phyloP scores from a whole-genome alignment of 306 rosid species.

The Trifolium fragiferum region DNA sequence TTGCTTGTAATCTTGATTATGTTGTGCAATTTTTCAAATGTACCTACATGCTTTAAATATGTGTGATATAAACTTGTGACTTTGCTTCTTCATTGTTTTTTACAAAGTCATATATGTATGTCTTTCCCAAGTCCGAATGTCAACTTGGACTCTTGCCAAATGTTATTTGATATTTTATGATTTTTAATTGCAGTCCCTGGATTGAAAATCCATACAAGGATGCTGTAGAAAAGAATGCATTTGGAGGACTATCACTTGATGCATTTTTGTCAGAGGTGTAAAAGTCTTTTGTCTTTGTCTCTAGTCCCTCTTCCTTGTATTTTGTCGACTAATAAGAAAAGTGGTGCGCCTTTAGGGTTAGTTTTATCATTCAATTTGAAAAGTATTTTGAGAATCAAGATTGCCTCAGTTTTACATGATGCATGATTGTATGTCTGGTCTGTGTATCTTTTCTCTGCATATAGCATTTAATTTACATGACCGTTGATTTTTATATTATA shows the following conservation, averaged over 20 bases:
- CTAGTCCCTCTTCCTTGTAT: too few relatives aligned
- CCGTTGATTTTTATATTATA: neutral
- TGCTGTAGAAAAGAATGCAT: too few relatives aligned
- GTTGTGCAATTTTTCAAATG: constrained; percentile 11
- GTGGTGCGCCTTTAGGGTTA: neutral
- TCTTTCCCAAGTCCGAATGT: too few relatives aligned
- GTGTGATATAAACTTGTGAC: too few relatives aligned
- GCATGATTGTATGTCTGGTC: neutral
- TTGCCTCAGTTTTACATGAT: neutral
- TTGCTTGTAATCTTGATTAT: constrained; percentile 18
- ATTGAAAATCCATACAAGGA: too few relatives aligned
- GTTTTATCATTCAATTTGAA: neutral
- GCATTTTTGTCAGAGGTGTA: constrained; percentile 8
- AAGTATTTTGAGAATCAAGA: neutral
- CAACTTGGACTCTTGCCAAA: too few relatives aligned
- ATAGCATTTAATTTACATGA: constrained; percentile 11
- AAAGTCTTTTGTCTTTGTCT: constrained; percentile 25
- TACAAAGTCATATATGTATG: too few relatives aligned
- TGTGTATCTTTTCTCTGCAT: neutral
- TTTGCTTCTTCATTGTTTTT: too few relatives aligned
- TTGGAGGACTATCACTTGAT: neutral
- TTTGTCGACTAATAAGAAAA: too few relatives aligned
- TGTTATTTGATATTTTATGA: too few relatives aligned
- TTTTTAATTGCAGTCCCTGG: too few relatives aligned
- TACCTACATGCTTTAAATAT: neutral